Evolutionary conservation across 805 yeast genomes (phyloP), one percentile per base, ranked within the genome.

Genomic region (Saccharomycopsis oosterbeekiorum): DNA sequence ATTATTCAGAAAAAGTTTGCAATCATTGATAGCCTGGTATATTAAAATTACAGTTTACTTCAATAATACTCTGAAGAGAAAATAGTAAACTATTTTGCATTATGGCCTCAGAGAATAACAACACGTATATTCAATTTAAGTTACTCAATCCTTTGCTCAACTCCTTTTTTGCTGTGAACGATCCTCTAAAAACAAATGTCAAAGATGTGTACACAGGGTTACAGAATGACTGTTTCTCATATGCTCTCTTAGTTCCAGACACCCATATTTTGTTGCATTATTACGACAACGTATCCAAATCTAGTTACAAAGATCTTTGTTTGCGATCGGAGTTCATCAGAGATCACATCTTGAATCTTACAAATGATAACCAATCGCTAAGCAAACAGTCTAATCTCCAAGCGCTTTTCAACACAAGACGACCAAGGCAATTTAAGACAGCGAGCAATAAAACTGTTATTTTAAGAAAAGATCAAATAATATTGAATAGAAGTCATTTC

Each of bases 81-180:
- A 6, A 29, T 29, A 29, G 34, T 29, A 29, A 29, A 29, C 3
- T 29, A 29, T 29, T 4, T 29, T 29, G 6, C 34, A 29, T 6
- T 15, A 47, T 47, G 53, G 34, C 29, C 3, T 47, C 53, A 1
- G 53, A 47, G 24, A 47, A 47, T 24, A 37, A 10, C 15, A 26
- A 14, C 19, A 40, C 61, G 14, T 40, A 12, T 42, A 42, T 63
- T 8, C 65, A 61, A 39, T 63, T 63, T 59, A 62, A 61, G 54
- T 59, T 63, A 11, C 17, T 63, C n/a, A 63, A 63, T 39, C 65
- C 65, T 15, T 47, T 63, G 15, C 50, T 63, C 14, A 63, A 63
- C 29, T 36, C 62, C 11, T 40, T 63, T 40, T 61, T 63, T 41
- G 34, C 60, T 8, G 21, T 42, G 34, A 63, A 63, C 50, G 65